A percentile compares a stretch with the other conserved stretches of the same genome.
Evolutionary conservation across 1,139 yeast genomes (phyloP).

Genomic region (Lodderomyces oxycetoniae): DNA sequence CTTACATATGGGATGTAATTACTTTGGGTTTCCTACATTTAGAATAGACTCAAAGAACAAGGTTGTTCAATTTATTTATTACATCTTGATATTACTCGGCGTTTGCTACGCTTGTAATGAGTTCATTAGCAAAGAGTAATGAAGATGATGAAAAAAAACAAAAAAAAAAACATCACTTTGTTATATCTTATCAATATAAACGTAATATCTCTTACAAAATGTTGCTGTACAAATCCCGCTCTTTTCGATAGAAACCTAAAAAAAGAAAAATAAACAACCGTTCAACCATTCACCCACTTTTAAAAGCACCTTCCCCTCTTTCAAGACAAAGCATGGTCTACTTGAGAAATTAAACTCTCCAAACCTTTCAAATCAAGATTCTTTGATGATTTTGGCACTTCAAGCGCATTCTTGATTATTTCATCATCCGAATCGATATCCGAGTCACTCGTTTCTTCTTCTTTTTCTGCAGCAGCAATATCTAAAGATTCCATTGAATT

Average conservation of each 20-base stretch:
- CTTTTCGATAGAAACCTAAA: too few species aligned
- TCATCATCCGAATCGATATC: slow-evolving; percentile 13
- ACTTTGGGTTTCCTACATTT: slow-evolving; percentile 68
- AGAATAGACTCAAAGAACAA: slow-evolving; percentile 15
- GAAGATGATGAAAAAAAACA: too few species aligned
- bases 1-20: slow-evolving; percentile 72
- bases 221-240: too few species aligned
- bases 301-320: too few species aligned
- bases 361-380: slow-evolving; percentile 3
- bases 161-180: too few species aligned
- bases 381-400: neutral
- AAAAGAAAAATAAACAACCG: too few species aligned
- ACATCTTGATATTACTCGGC: slow-evolving; percentile 42
- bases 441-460: slow-evolving; percentile 4
- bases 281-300: too few species aligned
- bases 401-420: slow-evolving; percentile 8
- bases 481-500: neutral
- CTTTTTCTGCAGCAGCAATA: neutral
- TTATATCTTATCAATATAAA: too few species aligned
- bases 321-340: slow-evolving; percentile 2
- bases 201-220: too few species aligned
- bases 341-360: slow-evolving; percentile 3
- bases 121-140: too few species aligned
- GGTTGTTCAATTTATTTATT: slow-evolving; percentile 28
- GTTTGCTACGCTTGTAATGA: slow-evolving; percentile 6